phyloP scores from a whole-genome alignment of 2,329 filamentous ascomycete species.

The Fusarium temperatum region DNA sequence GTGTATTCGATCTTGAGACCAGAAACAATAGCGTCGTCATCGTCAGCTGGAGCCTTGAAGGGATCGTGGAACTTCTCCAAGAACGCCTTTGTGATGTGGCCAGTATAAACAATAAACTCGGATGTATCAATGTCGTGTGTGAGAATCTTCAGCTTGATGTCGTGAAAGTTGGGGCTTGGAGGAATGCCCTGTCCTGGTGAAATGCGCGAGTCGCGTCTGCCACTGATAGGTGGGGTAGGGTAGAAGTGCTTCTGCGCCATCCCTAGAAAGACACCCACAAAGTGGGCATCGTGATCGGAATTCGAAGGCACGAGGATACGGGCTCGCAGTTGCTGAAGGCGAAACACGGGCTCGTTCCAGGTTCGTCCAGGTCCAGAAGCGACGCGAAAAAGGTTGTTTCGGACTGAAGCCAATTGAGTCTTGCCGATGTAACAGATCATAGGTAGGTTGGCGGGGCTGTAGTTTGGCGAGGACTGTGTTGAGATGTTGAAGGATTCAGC shows the following conservation, averaged over 20 bases:
- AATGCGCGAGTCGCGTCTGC: constrained; percentile 42
- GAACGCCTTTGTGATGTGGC: constrained; percentile 58
- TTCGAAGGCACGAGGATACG: constrained; percentile 59
- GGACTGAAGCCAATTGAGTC: constrained; percentile 55
- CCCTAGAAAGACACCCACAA: constrained; percentile 62
- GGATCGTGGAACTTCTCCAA: constrained; percentile 62
- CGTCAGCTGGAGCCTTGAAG: constrained; percentile 47
- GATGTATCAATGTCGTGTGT: constrained; percentile 58
- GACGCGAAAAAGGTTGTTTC: constrained; percentile 59
- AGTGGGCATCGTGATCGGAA: constrained; percentile 60
- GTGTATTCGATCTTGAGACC: constrained; percentile 59
- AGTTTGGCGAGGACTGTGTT: constrained; percentile 33
- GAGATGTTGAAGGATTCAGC: constrained; percentile 44
- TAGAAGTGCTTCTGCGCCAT: constrained; percentile 68
- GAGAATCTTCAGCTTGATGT: constrained; percentile 61
- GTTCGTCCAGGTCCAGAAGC: constrained; percentile 50
- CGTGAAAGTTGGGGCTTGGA: constrained; percentile 51
- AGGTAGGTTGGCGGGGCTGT: constrained; percentile 41
- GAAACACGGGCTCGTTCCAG: constrained; percentile 58
- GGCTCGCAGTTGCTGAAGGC: constrained; percentile 57
- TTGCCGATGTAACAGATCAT: constrained; percentile 60
- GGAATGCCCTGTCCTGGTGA: constrained; percentile 30
- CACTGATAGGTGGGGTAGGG: constrained; percentile 28
- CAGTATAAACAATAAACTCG: constrained; percentile 64
- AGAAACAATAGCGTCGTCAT: constrained; percentile 39